Base-by-base conservation (phyloP, 768 basidiomycete species). In the Gautieria morchelliformis region DNA sequence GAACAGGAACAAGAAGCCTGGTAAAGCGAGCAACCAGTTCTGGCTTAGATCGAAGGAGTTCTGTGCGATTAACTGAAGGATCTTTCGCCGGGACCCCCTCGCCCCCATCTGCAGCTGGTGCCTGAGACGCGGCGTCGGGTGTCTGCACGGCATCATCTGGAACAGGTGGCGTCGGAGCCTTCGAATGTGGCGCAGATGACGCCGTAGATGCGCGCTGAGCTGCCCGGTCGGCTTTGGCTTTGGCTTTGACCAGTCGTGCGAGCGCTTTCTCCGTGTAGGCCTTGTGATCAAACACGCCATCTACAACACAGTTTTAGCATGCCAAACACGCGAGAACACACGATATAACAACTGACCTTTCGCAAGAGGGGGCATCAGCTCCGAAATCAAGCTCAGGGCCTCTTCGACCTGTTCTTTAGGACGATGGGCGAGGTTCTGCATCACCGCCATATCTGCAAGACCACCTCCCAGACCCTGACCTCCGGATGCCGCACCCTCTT, bases 401-500 rank as follows among this genome's bases (percentile, higher is more conserved):
- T 99, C 96, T 70, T 97, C 94, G 5, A 98, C 83, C 68, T 97
- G 94, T 59, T 99, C 96, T 71, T 98, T 98, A 4, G 96, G 89
- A 30, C 93, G 79, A 69, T 97, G 93, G 0, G 93, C 93, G 46
- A 99, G 74, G 68, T 95, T 98, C 72, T 98, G 91, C 85, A 97
- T 91, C 27, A 99, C 92, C 7, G 92, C 87, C 91, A 98, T 93
- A 67, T 97, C 94, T 17, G 91, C 93, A 4, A 94, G 72, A 30
- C 92, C 90, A 46, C 90, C 91, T 30, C 89, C 89, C 1, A 93
- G 71, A 11, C 89, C 90, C 69, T 93, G 90, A 0, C 87, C 85
- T 27, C 75, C 76, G 7, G 62, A 69, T 0, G 80, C 77, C 60
- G 75, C 77, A 5, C 84, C 85, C 67, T 87, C 82, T 59, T 85